These are phyloP conservation scores for Aspergillus sp. DNA, from an alignment of 2,329 filamentous ascomycete species.

Conservation along the genomic window DNA sequence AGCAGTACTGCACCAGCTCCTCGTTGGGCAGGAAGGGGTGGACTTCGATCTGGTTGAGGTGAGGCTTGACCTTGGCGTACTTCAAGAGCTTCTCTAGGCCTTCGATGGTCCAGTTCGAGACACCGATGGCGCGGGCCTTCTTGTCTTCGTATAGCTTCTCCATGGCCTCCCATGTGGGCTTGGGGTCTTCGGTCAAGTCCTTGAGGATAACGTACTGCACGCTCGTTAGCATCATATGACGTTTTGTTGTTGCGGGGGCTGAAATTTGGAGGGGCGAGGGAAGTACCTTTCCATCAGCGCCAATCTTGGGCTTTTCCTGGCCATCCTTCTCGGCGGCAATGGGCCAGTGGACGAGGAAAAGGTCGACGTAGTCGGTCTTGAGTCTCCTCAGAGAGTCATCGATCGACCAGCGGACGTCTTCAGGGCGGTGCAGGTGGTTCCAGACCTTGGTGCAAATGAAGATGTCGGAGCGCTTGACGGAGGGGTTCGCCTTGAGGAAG, in stretches of 20 bases:
- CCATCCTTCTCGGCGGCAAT: constrained; percentile 52
- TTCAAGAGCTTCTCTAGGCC: constrained; percentile 49
- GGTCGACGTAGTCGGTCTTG: constrained; percentile 69
- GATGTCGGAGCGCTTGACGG: constrained; percentile 51
- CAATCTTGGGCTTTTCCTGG: constrained; percentile 49
- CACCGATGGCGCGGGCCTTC: constrained; percentile 68
- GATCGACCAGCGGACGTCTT: constrained; percentile 54
- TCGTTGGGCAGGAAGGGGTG: constrained; percentile 50
- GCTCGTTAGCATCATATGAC: not conserved
- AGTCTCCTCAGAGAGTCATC: constrained; percentile 63
- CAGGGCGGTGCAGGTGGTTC: constrained; percentile 52
- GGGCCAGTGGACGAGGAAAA: constrained; percentile 61
- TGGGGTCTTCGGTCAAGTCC: constrained; percentile 64
- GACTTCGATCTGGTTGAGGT: constrained; percentile 48
- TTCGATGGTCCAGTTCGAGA: constrained; percentile 69
- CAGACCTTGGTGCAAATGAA: constrained; percentile 56
- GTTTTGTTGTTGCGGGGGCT: too few relatives aligned
- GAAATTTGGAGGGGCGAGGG: not conserved
- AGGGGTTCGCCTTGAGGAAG: constrained; percentile 52
- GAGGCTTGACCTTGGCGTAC: constrained; percentile 43
- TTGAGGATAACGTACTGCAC: constrained; percentile 61
- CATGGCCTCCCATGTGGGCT: constrained; percentile 66
- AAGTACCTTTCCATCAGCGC: constrained; percentile 51
- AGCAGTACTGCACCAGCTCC: constrained; percentile 44
- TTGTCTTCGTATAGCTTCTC: constrained; percentile 60